These are phyloP conservation scores for Oryza glumipatula DNA, from an alignment of 176 grass and related monocot genomes.

Conservation along the genomic window DNA sequence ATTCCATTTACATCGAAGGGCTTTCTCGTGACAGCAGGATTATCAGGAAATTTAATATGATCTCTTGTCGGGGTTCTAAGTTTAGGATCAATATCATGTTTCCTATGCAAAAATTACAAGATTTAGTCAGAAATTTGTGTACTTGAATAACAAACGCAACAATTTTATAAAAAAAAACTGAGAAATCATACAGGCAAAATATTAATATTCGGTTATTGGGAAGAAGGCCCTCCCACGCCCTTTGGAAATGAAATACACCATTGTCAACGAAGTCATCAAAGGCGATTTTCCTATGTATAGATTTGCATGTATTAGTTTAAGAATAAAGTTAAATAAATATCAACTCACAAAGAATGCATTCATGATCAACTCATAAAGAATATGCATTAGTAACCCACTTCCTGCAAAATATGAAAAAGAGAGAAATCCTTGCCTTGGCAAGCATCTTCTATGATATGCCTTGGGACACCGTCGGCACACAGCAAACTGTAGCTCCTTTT, in stretches of 20 bases:
- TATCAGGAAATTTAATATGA: conserved; percentile 69
- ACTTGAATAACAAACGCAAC: background rate
- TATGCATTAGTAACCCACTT: background rate
- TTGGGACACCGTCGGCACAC: conserved; percentile 71
- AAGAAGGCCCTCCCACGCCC: conserved; percentile 70
- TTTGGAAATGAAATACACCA: conserved; percentile 48
- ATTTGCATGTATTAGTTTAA: background rate
- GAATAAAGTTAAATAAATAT: conserved; percentile 6
- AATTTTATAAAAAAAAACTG: background rate
- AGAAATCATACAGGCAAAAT: conserved; percentile 68
- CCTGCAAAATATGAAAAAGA: background rate
- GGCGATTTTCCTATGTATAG: conserved; percentile 50
- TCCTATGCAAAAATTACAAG: conserved; percentile 50
- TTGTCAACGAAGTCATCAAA: conserved; percentile 58
- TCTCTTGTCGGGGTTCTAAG: conserved; percentile 51
- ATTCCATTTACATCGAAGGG: conserved; percentile 42
- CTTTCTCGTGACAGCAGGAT: conserved; percentile 39
- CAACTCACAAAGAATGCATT: background rate
- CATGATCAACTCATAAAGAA: background rate
- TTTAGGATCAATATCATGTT: conserved; percentile 59
- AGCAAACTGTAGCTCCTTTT: conserved; percentile 59
- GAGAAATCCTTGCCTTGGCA: conserved; percentile 55
- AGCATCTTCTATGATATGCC: conserved; percentile 82
- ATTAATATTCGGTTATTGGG: conserved; percentile 71
- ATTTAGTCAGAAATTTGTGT: conserved; percentile 14